Evolutionary conservation across 2,329 filamentous ascomycete species (phyloP).

Genomic region (Beauveria caledonica): DNA sequence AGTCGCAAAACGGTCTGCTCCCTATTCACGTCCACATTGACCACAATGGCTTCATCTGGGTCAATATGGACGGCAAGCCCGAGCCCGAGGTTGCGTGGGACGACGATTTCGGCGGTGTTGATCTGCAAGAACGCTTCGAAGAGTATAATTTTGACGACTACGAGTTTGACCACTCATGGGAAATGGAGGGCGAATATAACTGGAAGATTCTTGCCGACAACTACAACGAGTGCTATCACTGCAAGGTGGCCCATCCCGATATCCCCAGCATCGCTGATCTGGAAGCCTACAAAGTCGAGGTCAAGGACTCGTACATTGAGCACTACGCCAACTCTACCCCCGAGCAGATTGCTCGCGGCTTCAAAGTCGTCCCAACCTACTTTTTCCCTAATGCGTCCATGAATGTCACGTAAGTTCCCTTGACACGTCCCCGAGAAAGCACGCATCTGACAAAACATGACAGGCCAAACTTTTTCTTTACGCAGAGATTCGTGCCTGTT

Average conservation of each 20-base stretch:
- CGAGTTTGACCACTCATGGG: slow-evolving; percentile 48
- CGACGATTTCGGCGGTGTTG: slow-evolving; percentile 41
- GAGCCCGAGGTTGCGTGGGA: slow-evolving; percentile 42
- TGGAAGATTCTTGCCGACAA: slow-evolving; percentile 56
- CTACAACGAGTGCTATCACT: slow-evolving; percentile 61
- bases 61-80: slow-evolving; percentile 43
- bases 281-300: slow-evolving; percentile 44
- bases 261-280: slow-evolving; percentile 49
- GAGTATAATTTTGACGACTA: slow-evolving; percentile 45
- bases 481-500: slow-evolving; percentile 53
- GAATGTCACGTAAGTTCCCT: slow-evolving; percentile 36
- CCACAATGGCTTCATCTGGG: slow-evolving; percentile 43
- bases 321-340: slow-evolving; percentile 39
- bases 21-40: slow-evolving; percentile 41
- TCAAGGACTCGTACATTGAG: slow-evolving; percentile 39
- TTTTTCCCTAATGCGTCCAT: slow-evolving; percentile 44
- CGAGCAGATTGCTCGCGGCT: slow-evolving; percentile 39
- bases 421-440: background rate
- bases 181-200: slow-evolving; percentile 49
- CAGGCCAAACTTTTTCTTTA: slow-evolving; percentile 55
- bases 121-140: slow-evolving; percentile 35
- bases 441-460: background rate
- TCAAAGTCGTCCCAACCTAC: slow-evolving; percentile 38
- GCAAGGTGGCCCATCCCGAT: slow-evolving; percentile 50
- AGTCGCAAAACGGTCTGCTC: slow-evolving; percentile 42